phyloP scores from a whole-genome alignment of 2,329 filamentous ascomycete species.

The Colletotrichum spinosum region DNA sequence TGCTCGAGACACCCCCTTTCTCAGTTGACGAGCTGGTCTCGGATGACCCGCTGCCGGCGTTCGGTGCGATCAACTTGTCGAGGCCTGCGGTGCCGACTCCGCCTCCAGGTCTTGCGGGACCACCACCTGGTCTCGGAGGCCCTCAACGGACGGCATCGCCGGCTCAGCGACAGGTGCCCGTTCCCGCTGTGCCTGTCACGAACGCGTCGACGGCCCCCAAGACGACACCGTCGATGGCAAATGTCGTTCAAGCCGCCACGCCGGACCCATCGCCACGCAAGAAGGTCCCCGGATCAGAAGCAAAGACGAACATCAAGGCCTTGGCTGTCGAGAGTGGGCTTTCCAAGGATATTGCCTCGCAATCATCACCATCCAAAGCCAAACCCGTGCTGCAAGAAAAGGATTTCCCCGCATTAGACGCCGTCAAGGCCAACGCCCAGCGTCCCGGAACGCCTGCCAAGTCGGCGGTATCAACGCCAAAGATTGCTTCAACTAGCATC shows the following conservation, averaged over 20 bases:
- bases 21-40: slow-evolving; percentile 78
- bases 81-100: slow-evolving; percentile 22
- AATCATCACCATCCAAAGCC: slow-evolving; percentile 44
- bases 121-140: slow-evolving; percentile 59
- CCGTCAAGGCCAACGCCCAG: slow-evolving; percentile 52
- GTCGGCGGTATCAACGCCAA: slow-evolving; percentile 50
- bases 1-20: slow-evolving; percentile 71
- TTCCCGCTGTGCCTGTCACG: slow-evolving; percentile 36
- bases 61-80: slow-evolving; percentile 4
- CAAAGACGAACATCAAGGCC: slow-evolving; percentile 58
- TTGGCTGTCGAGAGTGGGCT: slow-evolving; percentile 58
- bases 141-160: slow-evolving; percentile 52
- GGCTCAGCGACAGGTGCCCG: slow-evolving; percentile 35
- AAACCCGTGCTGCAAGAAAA: slow-evolving; percentile 63
- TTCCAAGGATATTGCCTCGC: slow-evolving; percentile 58
- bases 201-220: slow-evolving; percentile 15
- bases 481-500: slow-evolving; percentile 47
- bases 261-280: slow-evolving; percentile 48
- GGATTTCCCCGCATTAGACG: slow-evolving; percentile 71
- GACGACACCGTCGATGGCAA: slow-evolving; percentile 42
- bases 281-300: slow-evolving; percentile 46
- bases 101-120: slow-evolving; percentile 4
- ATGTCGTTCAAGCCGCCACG: slow-evolving; percentile 40
- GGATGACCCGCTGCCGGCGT: slow-evolving; percentile 57
- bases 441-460: slow-evolving; percentile 47